Conservation (phyloP, 2,329 filamentous ascomycete genomes). For the Biscogniauxia sp. region DNA sequence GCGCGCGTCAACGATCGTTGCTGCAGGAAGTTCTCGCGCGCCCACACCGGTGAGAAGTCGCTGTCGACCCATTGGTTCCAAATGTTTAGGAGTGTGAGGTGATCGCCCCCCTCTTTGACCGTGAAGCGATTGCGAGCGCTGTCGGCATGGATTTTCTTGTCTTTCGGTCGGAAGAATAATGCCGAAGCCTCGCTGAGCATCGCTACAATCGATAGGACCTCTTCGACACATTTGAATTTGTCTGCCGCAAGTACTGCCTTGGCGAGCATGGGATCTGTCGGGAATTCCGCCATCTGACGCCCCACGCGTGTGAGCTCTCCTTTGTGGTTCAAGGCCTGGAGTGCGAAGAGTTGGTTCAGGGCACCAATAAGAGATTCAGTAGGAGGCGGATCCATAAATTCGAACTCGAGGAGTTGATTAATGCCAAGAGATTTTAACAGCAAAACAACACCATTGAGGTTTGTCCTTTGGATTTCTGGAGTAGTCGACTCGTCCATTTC, state of each 20-base stretch:
- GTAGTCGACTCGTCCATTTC: conserved; percentile 91
- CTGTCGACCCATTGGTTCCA: conserved; percentile 95
- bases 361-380: conserved; percentile 86
- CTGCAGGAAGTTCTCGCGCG: conserved; percentile 90
- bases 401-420: conserved; percentile 88
- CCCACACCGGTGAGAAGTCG: conserved; percentile 85
- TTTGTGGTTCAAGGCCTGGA: conserved; percentile 84
- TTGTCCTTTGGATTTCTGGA: conserved; percentile 89
- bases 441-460: conserved; percentile 79
- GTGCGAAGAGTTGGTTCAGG: conserved; percentile 85
- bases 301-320: conserved; percentile 89
- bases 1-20: conserved; percentile 85
- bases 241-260: conserved; percentile 86
- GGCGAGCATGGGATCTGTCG: conserved; percentile 86
- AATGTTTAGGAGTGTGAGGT: conserved; percentile 83
- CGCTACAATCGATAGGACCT: conserved; percentile 88
- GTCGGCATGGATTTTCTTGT: conserved; percentile 96
- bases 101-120: conserved; percentile 85
- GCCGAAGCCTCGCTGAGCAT: conserved; percentile 89
- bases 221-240: conserved; percentile 88
- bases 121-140: conserved; percentile 87
- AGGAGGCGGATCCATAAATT: conserved; percentile 92
- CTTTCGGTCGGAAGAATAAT: conserved; percentile 91
- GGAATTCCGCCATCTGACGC: conserved; percentile 93
- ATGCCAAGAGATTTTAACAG: conserved; percentile 88